Evolutionary conservation across 441 rosid species (phyloP).

Genomic region (Syzygium malaccense): DNA sequence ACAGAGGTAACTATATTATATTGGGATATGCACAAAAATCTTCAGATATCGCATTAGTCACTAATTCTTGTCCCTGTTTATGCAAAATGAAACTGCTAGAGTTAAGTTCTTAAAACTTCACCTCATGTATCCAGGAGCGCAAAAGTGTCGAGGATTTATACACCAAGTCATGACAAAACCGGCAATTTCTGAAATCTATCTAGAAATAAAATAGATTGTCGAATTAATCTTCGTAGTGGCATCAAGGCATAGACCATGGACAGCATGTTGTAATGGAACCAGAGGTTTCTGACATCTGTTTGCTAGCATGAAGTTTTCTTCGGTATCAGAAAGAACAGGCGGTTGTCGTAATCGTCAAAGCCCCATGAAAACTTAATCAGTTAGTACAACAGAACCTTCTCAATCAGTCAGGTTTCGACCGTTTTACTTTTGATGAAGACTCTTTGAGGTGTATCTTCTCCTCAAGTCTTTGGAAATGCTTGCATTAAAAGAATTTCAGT

Average conservation of each 20-base stretch:
- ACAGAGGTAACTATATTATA: not conserved
- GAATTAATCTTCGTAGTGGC: accelerated
- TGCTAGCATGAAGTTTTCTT: not conserved
- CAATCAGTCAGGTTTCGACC: not conserved
- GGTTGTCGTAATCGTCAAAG: not conserved
- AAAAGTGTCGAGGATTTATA: not conserved
- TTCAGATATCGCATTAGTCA: not conserved
- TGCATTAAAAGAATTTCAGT: not conserved
- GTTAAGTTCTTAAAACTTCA: not conserved
- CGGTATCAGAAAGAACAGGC: not conserved
- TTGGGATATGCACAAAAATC: not conserved
- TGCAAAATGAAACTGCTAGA: not conserved
- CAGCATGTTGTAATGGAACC: not conserved
- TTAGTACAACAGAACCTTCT: not conserved
- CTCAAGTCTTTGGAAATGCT: not conserved
- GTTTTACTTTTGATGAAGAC: not conserved
- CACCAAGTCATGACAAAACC: not conserved
- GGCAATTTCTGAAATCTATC: not conserved
- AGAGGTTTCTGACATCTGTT: not conserved
- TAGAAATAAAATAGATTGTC: not conserved
- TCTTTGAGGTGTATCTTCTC: not conserved
- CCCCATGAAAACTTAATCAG: not conserved
- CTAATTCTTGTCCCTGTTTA: not conserved
- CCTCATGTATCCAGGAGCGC: not conserved
- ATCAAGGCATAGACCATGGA: not conserved